Evolutionary conservation across 148 eudicot genomes (phyloP).

Genomic region (Amaranthus cruentus): DNA sequence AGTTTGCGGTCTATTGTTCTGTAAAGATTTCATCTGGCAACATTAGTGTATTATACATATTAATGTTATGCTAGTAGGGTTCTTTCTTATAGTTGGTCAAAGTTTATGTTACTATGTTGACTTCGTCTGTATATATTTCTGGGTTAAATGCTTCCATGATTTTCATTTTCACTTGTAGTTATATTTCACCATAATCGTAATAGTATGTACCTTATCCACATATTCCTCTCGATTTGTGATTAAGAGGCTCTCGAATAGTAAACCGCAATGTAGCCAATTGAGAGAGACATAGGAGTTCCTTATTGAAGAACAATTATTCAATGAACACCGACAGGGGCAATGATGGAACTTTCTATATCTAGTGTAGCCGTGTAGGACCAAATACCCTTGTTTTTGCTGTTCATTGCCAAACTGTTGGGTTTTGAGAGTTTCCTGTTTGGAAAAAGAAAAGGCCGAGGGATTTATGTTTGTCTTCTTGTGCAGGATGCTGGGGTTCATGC

Average conservation of each 20-base stretch:
- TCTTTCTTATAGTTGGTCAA: neutral
- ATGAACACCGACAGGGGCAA: too few species aligned
- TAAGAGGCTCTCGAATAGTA: too few species aligned
- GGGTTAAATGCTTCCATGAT: neutral
- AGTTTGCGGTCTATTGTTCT: neutral
- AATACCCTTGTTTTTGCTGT: neutral
- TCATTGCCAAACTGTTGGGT: constrained; percentile 1
- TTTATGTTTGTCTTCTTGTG: constrained; percentile 9
- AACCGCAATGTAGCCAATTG: too few species aligned
- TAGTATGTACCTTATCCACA: too few species aligned
- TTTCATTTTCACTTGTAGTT: neutral
- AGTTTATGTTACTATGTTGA: neutral
- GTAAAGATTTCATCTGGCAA: neutral
- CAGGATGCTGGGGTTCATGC: constrained; percentile 99
- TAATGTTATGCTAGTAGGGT: neutral
- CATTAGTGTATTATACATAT: neutral
- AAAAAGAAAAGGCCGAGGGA: neutral
- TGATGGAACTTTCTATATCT: neutral
- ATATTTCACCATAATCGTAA: too few species aligned
- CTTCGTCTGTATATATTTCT: neutral
- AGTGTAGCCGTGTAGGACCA: neutral
- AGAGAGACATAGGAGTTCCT: too few species aligned
- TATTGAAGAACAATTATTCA: neutral
- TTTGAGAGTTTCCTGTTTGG: neutral
- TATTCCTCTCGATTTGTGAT: too few species aligned